phyloP scores from a whole-genome alignment of 2,329 filamentous ascomycete species.

The Epichloe typhina region DNA sequence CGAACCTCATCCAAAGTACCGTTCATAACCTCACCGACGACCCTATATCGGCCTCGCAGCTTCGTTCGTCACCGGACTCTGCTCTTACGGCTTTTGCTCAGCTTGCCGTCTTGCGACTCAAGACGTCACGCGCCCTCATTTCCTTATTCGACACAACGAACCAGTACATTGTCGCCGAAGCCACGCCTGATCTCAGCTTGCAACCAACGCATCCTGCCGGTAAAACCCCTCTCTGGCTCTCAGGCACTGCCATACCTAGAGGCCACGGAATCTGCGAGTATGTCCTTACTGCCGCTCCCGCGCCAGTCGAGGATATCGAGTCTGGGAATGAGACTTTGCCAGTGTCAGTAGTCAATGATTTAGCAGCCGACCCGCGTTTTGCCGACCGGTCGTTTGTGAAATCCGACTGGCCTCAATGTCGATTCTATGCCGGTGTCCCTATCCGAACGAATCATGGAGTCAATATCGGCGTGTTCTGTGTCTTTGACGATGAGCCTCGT shows the following conservation, averaged over 20 bases:
- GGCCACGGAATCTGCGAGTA: slow-evolving; percentile 7
- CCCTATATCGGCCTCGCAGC: slow-evolving; percentile 4
- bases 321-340: background rate
- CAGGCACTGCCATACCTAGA: slow-evolving; percentile 12
- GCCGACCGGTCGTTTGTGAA: slow-evolving; percentile 9
- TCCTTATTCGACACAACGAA: slow-evolving; percentile 32
- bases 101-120: slow-evolving; percentile 28
- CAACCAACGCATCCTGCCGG: background rate
- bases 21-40: background rate
- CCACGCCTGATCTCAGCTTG: slow-evolving; percentile 16
- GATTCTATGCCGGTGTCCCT: slow-evolving; percentile 23
- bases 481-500: slow-evolving; percentile 8
- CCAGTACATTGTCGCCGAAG: slow-evolving; percentile 35
- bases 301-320: background rate
- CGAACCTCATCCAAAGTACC: background rate
- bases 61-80: slow-evolving; percentile 16
- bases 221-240: slow-evolving; percentile 8
- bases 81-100: slow-evolving; percentile 33
- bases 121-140: slow-evolving; percentile 27
- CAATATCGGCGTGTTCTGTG: slow-evolving; percentile 22
- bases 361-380: slow-evolving; percentile 15
- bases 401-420: slow-evolving; percentile 7
- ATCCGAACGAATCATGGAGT: slow-evolving; percentile 19
- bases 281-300: background rate
- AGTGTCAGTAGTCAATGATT: background rate